Base-by-base conservation (phyloP, 352 stramenopile species). In the Heterotrichella gracilis region DNA sequence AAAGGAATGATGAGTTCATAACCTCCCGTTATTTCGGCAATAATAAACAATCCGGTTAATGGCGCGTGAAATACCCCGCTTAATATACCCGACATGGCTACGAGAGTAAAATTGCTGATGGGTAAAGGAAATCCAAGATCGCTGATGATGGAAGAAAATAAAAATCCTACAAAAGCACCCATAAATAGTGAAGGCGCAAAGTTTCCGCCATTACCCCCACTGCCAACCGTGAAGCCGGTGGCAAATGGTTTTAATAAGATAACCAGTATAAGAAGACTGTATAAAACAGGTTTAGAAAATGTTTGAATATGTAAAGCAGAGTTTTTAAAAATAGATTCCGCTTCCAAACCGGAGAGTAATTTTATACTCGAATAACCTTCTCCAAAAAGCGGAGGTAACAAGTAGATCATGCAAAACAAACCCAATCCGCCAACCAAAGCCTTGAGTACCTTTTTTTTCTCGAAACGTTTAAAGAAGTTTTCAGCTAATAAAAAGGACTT, bases 1-100 rank as follows among this genome's bases (percentile, higher is more conserved):
- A 53, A 53, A 53, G 32, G 32, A 53, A 53, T 53, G n/a, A 53
- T 53, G 32, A 53, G 32, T n/a, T 53, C 32, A n/a, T 53, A 53
- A n/a, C 32, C 32, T 9, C 32, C 32, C 9, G 32, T 53, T 9
- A 53, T 53, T 53, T 53, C 32, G 32, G 32, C 32, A n/a, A 53
- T 53, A 17, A 53, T 17, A 53, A 53, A 53, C n/a, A 53, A 17
- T 9, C 32, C 32, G 32, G 32, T 53, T 53, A 53, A n/a, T n/a
- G 32, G 32, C 32, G 32, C 32, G n/a, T 53, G 32, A 53, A 53
- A 53, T 17, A 53, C n/a, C 9, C 32, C 32, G n/a, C 32, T 53
- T n/a, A 53, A 53, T 17, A 53, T 53, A 53, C 32, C 32, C 9
- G 32, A 9, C 32, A 53, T 53, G 32, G 32, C 32, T n/a, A 53